phyloP scores from a whole-genome alignment of 129 eudicot genomes.

The Chrysanthemum lavandulifolium region DNA sequence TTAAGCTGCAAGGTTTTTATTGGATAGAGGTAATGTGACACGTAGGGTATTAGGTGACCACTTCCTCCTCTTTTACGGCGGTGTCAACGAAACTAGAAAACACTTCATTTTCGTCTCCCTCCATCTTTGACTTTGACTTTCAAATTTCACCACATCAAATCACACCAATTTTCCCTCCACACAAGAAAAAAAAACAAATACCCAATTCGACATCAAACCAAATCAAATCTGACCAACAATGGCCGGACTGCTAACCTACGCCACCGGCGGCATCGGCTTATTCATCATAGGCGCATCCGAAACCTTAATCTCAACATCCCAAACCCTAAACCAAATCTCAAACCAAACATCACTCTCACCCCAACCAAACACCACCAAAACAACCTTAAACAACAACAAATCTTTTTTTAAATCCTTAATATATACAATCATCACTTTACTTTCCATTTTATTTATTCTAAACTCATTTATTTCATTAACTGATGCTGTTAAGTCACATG shows the following conservation, averaged over 20 bases:
- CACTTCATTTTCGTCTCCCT: neutral
- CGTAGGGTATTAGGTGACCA: too few species aligned
- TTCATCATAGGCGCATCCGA: slow-evolving; percentile 74
- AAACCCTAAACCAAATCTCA: slow-evolving; percentile 35
- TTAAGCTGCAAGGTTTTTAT: too few species aligned
- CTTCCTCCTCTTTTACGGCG: too few species aligned
- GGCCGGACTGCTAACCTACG: slow-evolving; percentile 60
- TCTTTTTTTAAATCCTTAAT: slow-evolving; percentile 40
- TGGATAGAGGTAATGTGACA: too few species aligned
- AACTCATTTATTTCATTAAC: slow-evolving; percentile 56
- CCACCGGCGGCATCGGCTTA: slow-evolving; percentile 72
- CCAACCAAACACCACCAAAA: slow-evolving; percentile 10
- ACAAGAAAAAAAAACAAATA: neutral
- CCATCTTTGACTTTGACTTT: slow-evolving; percentile 21
- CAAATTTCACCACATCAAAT: neutral
- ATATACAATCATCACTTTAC: slow-evolving; percentile 33
- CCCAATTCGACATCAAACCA: neutral
- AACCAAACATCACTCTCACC: slow-evolving; percentile 25
- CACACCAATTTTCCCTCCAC: neutral
- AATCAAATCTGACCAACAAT: slow-evolving; percentile 26
- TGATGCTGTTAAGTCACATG: slow-evolving; percentile 49
- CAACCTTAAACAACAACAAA: slow-evolving; percentile 18
- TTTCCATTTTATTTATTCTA: slow-evolving; percentile 53
- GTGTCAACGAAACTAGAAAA: too few species aligned
- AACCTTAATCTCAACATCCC: slow-evolving; percentile 48